Evolutionary conservation across 2,329 filamentous ascomycete species (phyloP).

Genomic region (Fusarium torreyae): DNA sequence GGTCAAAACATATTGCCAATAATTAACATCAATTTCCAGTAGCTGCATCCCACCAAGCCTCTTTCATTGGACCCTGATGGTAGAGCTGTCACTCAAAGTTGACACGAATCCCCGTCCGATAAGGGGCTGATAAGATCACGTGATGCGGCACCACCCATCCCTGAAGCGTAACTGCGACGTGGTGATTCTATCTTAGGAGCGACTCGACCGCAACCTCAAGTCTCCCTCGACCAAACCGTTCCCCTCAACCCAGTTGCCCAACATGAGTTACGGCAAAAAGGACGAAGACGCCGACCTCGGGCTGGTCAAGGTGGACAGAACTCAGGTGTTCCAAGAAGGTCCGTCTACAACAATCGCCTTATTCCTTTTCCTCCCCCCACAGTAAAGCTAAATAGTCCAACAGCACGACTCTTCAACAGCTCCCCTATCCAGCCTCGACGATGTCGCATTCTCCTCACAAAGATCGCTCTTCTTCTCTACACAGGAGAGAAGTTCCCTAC

Average conservation of each 20-base stretch:
- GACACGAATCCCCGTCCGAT: constrained; percentile 49
- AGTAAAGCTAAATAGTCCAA: constrained; percentile 55
- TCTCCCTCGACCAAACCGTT: constrained; percentile 53
- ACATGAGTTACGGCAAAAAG: constrained; percentile 98
- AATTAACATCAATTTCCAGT: no score
- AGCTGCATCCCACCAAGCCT: no score
- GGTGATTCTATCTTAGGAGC: constrained; percentile 54
- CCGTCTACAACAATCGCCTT: constrained; percentile 55
- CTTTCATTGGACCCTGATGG: background rate
- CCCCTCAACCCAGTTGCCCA: constrained; percentile 61
- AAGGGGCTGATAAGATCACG: constrained; percentile 54
- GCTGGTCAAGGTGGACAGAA: constrained; percentile 97
- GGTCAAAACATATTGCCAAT: no score
- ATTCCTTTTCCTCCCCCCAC: constrained; percentile 49
- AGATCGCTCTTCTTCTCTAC: constrained; percentile 96
- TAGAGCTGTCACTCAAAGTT: constrained; percentile 37
- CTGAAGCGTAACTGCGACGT: constrained; percentile 57
- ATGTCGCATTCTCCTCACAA: constrained; percentile 97
- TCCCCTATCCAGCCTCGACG: constrained; percentile 96
- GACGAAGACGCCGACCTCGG: constrained; percentile 96
- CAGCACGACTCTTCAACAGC: constrained; percentile 97
- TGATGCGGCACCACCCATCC: constrained; percentile 51
- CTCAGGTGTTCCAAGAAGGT: constrained; percentile 99
- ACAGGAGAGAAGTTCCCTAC: constrained; percentile 97
- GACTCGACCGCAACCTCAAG: constrained; percentile 53